Evolutionary conservation across 2,329 filamentous ascomycete species (phyloP).

Genomic region (Hirsutella minnesotensis): DNA sequence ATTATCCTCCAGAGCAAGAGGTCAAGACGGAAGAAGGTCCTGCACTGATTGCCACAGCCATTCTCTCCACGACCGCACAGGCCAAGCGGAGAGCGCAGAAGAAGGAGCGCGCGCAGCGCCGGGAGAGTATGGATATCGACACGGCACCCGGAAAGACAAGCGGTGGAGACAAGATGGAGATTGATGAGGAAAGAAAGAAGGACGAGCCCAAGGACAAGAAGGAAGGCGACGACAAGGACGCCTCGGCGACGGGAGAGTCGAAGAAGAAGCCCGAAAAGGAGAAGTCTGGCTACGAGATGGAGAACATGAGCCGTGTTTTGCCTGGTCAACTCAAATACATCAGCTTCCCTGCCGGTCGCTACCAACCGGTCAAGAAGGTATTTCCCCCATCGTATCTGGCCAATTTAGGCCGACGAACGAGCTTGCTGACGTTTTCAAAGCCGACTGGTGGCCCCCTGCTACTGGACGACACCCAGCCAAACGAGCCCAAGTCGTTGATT

Average conservation of each 20-base stretch:
- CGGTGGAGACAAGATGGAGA: conserved; percentile 82
- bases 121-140: conserved; percentile 94
- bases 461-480: conserved; percentile 72
- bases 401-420: too few species aligned
- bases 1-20: conserved; percentile 94
- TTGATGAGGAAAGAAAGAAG: conserved; percentile 53
- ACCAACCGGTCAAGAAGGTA: conserved; percentile 84
- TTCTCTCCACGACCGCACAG: conserved; percentile 91
- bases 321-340: conserved; percentile 92
- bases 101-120: conserved; percentile 80
- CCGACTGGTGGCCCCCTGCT: conserved; percentile 89
- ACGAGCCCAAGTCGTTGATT: conserved; percentile 66
- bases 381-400: conserved; percentile 13
- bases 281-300: conserved; percentile 89
- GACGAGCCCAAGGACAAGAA: conserved; percentile 50
- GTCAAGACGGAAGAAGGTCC: conserved; percentile 90
- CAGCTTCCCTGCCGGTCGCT: conserved; percentile 80
- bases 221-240: conserved; percentile 48
- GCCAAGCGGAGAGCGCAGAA: conserved; percentile 90
- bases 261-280: conserved; percentile 95
- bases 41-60: conserved; percentile 87
- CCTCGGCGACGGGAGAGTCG: conserved; percentile 36
- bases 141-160: conserved; percentile 48
- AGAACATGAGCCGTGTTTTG: conserved; percentile 93
- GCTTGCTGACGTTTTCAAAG: conserved; percentile 31